Percentiles rank a stretch among this genome's conserved stretches.
phyloP scores from a whole-genome alignment of 73 alveolate genomes.

The Blepharisma japonicum region DNA sequence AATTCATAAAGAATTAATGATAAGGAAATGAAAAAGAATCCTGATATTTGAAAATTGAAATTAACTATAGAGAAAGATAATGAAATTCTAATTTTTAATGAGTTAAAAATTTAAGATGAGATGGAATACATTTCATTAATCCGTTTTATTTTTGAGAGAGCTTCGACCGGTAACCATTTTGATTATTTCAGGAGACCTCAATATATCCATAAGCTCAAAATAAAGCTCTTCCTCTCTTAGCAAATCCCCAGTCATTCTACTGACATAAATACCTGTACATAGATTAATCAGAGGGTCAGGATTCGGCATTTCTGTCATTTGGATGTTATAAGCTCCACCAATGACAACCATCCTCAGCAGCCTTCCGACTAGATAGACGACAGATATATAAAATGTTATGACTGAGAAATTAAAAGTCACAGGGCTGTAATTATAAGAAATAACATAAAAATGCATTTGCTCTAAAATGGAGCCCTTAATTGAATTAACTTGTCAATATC shows the following conservation, averaged over 20 bases:
- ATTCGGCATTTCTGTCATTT: slow-evolving; percentile 79
- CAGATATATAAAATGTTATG: slow-evolving; percentile 80
- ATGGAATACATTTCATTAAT: no score
- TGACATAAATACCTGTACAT: slow-evolving; percentile 88
- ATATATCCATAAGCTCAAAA: slow-evolving; percentile 86
- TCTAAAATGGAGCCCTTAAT: no score
- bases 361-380: slow-evolving; percentile 70
- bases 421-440: slow-evolving; percentile 71
- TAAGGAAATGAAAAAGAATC: no score
- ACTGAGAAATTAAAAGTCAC: slow-evolving; percentile 75
- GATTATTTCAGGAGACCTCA: slow-evolving; percentile 94
- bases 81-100: no score
- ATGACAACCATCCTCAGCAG: slow-evolving; percentile 56
- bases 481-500: no score
- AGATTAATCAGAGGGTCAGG: slow-evolving; percentile 82
- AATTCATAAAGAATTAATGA: no score
- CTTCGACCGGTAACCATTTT: slow-evolving; percentile 87
- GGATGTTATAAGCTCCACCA: slow-evolving; percentile 58
- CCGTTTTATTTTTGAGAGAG: slow-evolving; percentile 11
- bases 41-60: no score
- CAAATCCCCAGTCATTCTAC: slow-evolving; percentile 77
- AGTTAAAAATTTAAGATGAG: no score
- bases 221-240: slow-evolving; percentile 88
- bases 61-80: no score
- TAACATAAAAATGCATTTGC: slow-evolving; percentile 42